Conservation (phyloP, 768 basidiomycete genomes). For the Heimioporus sp. region DNA sequence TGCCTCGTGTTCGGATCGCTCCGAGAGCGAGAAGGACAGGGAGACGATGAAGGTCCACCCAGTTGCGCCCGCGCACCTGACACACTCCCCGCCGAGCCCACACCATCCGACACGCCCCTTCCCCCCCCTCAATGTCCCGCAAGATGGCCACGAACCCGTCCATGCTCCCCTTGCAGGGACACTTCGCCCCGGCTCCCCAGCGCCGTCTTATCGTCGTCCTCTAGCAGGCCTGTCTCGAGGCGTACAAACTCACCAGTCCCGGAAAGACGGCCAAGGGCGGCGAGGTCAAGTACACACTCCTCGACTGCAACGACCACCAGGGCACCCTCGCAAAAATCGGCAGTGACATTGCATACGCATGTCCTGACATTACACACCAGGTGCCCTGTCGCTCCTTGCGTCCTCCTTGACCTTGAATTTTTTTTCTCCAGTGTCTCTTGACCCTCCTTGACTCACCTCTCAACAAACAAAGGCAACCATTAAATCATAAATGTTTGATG, state of each 20-base stretch:
- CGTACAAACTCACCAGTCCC: constrained; percentile 78
- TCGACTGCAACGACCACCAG: constrained; percentile 99
- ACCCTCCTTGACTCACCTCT: constrained; percentile 96
- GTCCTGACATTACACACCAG: constrained; percentile 99
- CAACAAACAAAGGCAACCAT: constrained; percentile 55
- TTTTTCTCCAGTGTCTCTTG: constrained; percentile 78
- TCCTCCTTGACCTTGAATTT: constrained; percentile 1
- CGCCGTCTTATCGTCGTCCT: constrained; percentile 86
- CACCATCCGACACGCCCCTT: constrained; percentile 66
- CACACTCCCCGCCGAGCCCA: constrained; percentile 24
- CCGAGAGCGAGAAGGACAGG: no score
- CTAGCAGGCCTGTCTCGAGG: constrained; percentile 93
- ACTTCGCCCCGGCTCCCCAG: constrained; percentile 58
- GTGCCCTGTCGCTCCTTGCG: constrained; percentile 40
- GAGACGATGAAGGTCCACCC: constrained; percentile 33
- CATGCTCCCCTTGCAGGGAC: constrained; percentile 82
- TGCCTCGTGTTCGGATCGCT: constrained; percentile 35
- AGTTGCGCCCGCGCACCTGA: not conserved
- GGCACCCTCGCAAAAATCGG: constrained; percentile 97
- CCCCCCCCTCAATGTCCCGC: constrained; percentile 51
- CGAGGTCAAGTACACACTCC: constrained; percentile 92
- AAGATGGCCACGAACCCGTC: constrained; percentile 67
- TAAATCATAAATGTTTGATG: no score
- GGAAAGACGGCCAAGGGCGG: constrained; percentile 50
- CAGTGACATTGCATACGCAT: constrained; percentile 97